phyloP scores from a whole-genome alignment of 306 rosid genomes.

The Styphnolobium japonicum region DNA sequence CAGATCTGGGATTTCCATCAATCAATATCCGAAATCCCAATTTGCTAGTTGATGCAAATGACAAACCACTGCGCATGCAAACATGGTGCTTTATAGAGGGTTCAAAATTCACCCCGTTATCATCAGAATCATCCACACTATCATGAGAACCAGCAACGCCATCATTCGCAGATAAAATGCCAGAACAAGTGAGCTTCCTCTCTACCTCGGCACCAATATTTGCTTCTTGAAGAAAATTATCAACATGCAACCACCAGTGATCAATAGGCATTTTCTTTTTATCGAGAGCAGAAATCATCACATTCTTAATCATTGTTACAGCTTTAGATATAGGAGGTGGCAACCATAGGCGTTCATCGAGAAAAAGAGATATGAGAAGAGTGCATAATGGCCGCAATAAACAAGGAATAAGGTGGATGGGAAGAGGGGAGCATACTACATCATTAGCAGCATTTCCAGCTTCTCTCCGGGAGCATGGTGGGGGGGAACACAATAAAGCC shows the following conservation, averaged over 20 bases:
- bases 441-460: conserved; percentile 77
- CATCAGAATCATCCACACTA: conserved; percentile 23
- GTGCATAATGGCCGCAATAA: conserved; percentile 54
- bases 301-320: conserved; percentile 46
- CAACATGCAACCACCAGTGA: conserved; percentile 64
- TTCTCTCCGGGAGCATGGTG: conserved; percentile 76
- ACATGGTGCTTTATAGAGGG: conserved; percentile 30
- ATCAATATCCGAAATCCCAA: conserved; percentile 59
- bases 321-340: conserved; percentile 50
- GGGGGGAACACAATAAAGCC: conserved; percentile 57
- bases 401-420: conserved; percentile 58
- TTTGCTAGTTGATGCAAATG: conserved; percentile 29
- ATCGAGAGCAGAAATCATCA: conserved; percentile 46
- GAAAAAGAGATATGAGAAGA: conserved; percentile 59
- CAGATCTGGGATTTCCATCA: conserved; percentile 63
- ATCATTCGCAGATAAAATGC: conserved; percentile 48
- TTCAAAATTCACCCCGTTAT: conserved; percentile 9
- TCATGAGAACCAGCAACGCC: conserved; percentile 30
- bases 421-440: conserved; percentile 60
- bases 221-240: conserved; percentile 45
- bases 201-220: conserved; percentile 53
- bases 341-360: conserved; percentile 59
- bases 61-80: conserved; percentile 26
- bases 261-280: conserved; percentile 45
- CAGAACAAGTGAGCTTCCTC: conserved; percentile 45